Conservation (phyloP, 2,329 filamentous ascomycete species). For the Cladophialophora carrionii region DNA sequence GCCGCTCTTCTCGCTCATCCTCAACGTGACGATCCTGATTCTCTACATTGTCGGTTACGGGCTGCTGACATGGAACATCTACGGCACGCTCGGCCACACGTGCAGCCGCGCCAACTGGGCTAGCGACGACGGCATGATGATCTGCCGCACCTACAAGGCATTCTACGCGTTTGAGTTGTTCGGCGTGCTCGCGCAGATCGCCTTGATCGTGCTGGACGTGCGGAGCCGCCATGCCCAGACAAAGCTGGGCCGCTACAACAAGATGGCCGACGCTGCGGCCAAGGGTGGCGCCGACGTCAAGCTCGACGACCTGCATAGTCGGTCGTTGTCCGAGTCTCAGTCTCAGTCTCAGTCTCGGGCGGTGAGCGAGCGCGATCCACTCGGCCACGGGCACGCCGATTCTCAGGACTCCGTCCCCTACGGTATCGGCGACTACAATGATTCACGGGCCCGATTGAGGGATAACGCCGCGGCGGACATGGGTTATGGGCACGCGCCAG, state of each 20-base stretch:
- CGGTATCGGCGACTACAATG: conserved; percentile 21
- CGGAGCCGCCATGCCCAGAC: conserved; percentile 52
- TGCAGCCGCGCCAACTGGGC: conserved; percentile 58
- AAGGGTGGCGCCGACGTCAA: conserved; percentile 43
- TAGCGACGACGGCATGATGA: conserved; percentile 57
- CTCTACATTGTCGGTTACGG: conserved; percentile 58
- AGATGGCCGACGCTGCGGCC: conserved; percentile 49
- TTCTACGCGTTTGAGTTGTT: conserved; percentile 61
- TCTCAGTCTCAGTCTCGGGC: not conserved
- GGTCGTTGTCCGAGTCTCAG: conserved; percentile 15
- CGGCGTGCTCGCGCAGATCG: conserved; percentile 52
- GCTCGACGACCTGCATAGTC: conserved; percentile 39
- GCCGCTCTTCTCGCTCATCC: conserved; percentile 54
- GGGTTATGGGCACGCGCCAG: conserved; percentile 5
- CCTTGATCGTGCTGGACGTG: conserved; percentile 56
- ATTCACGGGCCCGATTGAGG: conserved; percentile 4
- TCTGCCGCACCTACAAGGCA: conserved; percentile 63
- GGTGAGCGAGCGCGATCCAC: not conserved
- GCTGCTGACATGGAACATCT: conserved; percentile 59
- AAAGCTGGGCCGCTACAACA: conserved; percentile 54
- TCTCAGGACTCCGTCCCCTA: conserved; percentile 24
- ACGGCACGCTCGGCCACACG: conserved; percentile 56
- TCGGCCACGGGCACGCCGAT: conserved; percentile 6
- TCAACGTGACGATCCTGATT: conserved; percentile 55
- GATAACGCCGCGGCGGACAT: conserved; percentile 7